Conservation (phyloP, 73 alveolate genomes). For the Paramecium octaurelia region DNA sequence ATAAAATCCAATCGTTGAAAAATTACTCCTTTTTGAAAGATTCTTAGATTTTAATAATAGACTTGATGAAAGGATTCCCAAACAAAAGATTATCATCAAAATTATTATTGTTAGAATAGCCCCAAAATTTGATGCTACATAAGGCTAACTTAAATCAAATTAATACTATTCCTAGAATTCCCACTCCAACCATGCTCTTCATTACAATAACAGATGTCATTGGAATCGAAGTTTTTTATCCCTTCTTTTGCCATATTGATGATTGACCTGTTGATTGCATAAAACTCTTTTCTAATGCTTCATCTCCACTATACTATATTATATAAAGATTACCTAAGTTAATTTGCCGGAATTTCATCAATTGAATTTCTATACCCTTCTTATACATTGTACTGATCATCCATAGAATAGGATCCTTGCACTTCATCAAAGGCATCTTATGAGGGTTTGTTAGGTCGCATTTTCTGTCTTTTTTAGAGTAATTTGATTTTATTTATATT, state of each 20-base stretch:
- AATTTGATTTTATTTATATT: neutral
- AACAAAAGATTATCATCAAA: neutral
- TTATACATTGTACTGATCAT: neutral
- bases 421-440: neutral
- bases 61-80: neutral
- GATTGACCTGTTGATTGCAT: neutral
- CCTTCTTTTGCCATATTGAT: neutral
- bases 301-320: neutral
- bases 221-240: neutral
- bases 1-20: neutral
- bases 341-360: neutral
- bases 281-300: slow-evolving; percentile 36
- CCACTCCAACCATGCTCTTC: slow-evolving; percentile 43
- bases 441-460: neutral
- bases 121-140: neutral
- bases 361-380: neutral
- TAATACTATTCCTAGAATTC: slow-evolving; percentile 28
- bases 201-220: neutral
- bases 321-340: neutral
- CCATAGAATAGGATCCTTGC: neutral
- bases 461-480: neutral
- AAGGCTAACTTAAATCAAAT: neutral
- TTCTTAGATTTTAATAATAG: neutral
- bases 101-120: neutral
- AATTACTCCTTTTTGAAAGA: neutral